Conservation (phyloP, 1,284 basidiomycete genomes). For the Cryptococcus sp. region DNA sequence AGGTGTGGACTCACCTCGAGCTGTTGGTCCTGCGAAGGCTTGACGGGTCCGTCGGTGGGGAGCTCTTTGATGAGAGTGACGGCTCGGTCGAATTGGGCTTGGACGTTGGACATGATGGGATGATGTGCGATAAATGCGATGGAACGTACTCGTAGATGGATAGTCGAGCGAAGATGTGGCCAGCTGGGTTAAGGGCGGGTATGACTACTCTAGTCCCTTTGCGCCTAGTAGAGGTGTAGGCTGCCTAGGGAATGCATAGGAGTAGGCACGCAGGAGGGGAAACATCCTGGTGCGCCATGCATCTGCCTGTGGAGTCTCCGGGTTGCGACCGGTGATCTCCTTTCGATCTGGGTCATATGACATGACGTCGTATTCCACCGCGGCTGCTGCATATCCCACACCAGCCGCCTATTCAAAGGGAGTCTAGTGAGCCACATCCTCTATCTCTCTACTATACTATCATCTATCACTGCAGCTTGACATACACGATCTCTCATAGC, state of each 20-base stretch:
- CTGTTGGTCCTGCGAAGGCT: conserved; percentile 69
- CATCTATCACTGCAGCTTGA: background rate
- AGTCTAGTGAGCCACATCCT: no score
- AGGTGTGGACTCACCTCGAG: conserved; percentile 54
- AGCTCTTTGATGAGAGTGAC: conserved; percentile 60
- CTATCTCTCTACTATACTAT: background rate
- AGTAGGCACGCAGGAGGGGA: background rate
- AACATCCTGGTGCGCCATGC: background rate
- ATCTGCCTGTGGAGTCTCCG: background rate
- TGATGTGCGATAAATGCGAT: background rate
- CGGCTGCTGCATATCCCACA: no score
- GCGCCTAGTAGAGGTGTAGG: no score
- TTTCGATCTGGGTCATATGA: background rate
- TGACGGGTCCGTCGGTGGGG: conserved; percentile 73
- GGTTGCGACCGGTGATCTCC: background rate
- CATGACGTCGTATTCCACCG: background rate
- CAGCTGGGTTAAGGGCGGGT: no score
- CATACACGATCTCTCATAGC: background rate
- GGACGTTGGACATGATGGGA: conserved; percentile 16
- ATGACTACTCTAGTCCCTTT: no score
- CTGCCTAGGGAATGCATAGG: no score
- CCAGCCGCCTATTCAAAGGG: no score
- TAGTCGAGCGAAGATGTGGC: conserved; percentile 1
- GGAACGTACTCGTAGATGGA: background rate
- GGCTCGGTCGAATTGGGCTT: conserved; percentile 59